Base-by-base conservation (phyloP, 192 early-diverging fungal genomes). In the Entomortierella beljakovae region DNA sequence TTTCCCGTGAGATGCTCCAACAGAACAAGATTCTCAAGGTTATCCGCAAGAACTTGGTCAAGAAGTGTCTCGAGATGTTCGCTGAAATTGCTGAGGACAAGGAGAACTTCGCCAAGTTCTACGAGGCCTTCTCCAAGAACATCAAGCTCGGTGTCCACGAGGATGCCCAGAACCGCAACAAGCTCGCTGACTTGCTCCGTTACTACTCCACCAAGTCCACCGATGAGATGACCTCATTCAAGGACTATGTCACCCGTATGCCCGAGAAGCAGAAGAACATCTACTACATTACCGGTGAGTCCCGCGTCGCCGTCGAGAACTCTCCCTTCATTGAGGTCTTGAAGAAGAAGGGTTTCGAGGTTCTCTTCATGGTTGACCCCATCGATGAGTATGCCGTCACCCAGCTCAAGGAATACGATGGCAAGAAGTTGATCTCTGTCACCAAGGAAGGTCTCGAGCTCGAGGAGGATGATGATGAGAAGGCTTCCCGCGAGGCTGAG, bases 11-110 rank as follows among this genome's bases (percentile, higher is more conserved):
- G 88, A 96, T 93, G 85, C 92, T 99, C 83, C 98, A 99, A 86
- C 96, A 99, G 88, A 98, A 98, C 94, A 97, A 97, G 93, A 97
- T 98, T 80, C 88, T 99, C 69, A 98, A 98, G 93, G 96, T 98
- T 70, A 96, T 99, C 85, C 93, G 94, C 87, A 99, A 99, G 94
- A 97, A 97, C 92, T 85, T 99, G 34, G 93, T 97, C 88, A 97
- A 97, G 92, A 99, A 99, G 93, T 95, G 91, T 87, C 88, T 99
- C 69, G 98, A 99, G 71, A 95, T 99, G 94, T 98, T 99, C 86
- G 85, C 79, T 61, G 96, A 98, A 85, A 96, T 99, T 71, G 90
- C 93, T 65, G 96, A 99, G 88, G 97, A 99, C 89, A 96, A 97
- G 90, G 97, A 99, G 76, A 93, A 95, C 89, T 98, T 97, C 83